Conservation (phyloP, 768 basidiomycete species). For the Tricholoma saponaceum region DNA sequence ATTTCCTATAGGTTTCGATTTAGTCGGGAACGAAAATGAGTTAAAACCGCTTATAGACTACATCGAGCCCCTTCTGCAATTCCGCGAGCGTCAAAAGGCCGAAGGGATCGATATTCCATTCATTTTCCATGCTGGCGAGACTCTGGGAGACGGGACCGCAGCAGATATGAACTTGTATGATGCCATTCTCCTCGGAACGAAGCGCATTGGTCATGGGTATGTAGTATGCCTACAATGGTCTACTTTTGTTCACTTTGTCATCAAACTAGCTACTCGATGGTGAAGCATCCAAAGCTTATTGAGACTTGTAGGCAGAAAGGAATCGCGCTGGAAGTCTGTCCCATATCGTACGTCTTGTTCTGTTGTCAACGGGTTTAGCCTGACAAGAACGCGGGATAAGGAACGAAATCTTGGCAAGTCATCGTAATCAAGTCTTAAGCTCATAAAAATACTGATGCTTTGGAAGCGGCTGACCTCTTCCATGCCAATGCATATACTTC, state of each 20-base stretch:
- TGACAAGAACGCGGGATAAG: conserved; percentile 26
- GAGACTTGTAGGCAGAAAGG: conserved; percentile 57
- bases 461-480: conserved; percentile 66
- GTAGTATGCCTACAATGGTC: conserved; percentile 1
- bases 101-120: conserved; percentile 66
- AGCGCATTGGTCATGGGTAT: conserved; percentile 80
- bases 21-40: conserved; percentile 73
- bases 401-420: conserved; percentile 66
- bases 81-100: conserved; percentile 53
- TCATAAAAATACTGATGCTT: not conserved
- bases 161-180: conserved; percentile 76
- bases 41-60: conserved; percentile 60
- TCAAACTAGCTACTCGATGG: conserved; percentile 59
- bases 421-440: not conserved
- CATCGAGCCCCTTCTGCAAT: conserved; percentile 53
- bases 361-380: not conserved
- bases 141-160: conserved; percentile 67
- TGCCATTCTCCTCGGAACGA: conserved; percentile 73
- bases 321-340: conserved; percentile 73
- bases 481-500: conserved; percentile 77
- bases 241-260: not conserved
- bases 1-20: conserved; percentile 57
- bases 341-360: conserved; percentile 63
- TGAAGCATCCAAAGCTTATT: conserved; percentile 73
- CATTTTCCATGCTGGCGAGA: conserved; percentile 80